phyloP scores from a whole-genome alignment of 225 moss, liverwort and hornwort genomes.

The Anthoceros angustus region DNA sequence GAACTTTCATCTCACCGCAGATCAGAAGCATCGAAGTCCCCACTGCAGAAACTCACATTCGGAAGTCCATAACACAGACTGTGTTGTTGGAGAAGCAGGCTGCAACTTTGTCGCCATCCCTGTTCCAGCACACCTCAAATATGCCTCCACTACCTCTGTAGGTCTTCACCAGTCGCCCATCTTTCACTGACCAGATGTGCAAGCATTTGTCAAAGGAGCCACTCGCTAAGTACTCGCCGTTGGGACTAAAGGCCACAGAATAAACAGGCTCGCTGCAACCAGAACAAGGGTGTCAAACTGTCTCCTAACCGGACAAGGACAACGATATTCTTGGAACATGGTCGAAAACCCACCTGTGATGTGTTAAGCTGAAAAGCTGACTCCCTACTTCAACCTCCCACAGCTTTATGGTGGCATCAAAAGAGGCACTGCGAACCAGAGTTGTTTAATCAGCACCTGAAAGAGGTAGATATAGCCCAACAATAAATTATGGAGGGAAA shows the following conservation, averaged over 20 bases:
- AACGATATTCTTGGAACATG: background rate
- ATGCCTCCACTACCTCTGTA: conserved; percentile 97
- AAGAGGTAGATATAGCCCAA: background rate
- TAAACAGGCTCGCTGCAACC: conserved; percentile 82
- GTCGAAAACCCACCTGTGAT: conserved; percentile 49
- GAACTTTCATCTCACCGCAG: too few relatives aligned
- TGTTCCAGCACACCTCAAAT: conserved; percentile 99
- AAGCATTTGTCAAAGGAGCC: conserved; percentile 97
- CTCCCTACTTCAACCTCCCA: conserved; percentile 92
- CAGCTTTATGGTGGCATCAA: conserved; percentile 92
- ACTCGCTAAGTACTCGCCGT: conserved; percentile 89
- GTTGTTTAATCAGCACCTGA: background rate
- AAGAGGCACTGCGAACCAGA: conserved; percentile 56
- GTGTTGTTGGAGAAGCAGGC: conserved; percentile 99
- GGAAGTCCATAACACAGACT: conserved; percentile 90
- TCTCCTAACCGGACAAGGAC: background rate
- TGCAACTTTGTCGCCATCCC: conserved; percentile 95
- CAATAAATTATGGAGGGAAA: background rate
- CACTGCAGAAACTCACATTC: conserved; percentile 23
- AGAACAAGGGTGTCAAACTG: conserved; percentile 8
- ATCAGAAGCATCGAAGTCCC: too few relatives aligned
- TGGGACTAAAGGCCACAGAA: conserved; percentile 97
- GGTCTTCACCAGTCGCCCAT: conserved; percentile 86
- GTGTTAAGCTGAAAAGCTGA: conserved; percentile 79
- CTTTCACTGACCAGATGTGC: conserved; percentile 97